A percentile compares a stretch with the other conserved stretches of the same genome.
Evolutionary conservation across 306 rosid genomes (phyloP).

Genomic region (Acacia melanoxylon): DNA sequence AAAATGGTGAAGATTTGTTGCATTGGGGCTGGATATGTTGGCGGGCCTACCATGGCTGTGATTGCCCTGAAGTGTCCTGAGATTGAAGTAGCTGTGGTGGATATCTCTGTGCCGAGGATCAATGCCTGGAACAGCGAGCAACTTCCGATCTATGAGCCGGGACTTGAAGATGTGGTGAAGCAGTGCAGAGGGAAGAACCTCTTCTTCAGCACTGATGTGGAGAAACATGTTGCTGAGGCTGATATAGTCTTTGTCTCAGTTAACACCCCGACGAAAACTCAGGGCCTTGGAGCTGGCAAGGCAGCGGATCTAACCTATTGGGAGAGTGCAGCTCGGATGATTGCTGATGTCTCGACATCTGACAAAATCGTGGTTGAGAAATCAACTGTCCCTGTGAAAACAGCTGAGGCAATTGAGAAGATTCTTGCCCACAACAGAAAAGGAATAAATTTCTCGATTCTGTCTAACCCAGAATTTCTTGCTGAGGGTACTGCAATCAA

Average conservation of each 20-base stretch:
- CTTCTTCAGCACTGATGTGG: constrained; percentile 69
- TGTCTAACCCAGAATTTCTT: constrained; percentile 91
- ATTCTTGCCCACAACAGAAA: constrained; percentile 84
- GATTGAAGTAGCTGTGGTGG: constrained; percentile 61
- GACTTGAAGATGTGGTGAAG: constrained; percentile 71
- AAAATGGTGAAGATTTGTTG: constrained; percentile 97
- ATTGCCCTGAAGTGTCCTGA: constrained; percentile 71
- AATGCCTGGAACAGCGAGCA: constrained; percentile 71
- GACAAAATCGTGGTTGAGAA: constrained; percentile 91
- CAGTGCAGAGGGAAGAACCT: constrained; percentile 64
- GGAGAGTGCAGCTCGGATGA: constrained; percentile 98
- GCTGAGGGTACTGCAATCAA: constrained; percentile 91
- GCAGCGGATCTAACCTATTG: constrained; percentile 94
- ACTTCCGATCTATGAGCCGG: constrained; percentile 70
- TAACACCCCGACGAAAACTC: constrained; percentile 90
- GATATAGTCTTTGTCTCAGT: constrained; percentile 89
- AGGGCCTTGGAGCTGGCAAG: constrained; percentile 93
- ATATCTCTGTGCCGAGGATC: constrained; percentile 48
- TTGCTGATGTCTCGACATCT: constrained; percentile 84
- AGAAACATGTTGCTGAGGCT: constrained; percentile 82
- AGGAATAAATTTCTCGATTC: constrained; percentile 83
- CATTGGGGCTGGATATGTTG: constrained; percentile 94
- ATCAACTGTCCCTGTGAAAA: constrained; percentile 91
- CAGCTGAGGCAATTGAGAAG: constrained; percentile 94
- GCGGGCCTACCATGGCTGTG: constrained; percentile 98